phyloP scores from a whole-genome alignment of 495 filamentous ascomycete genomes.

The Daldinia vernicosa region DNA sequence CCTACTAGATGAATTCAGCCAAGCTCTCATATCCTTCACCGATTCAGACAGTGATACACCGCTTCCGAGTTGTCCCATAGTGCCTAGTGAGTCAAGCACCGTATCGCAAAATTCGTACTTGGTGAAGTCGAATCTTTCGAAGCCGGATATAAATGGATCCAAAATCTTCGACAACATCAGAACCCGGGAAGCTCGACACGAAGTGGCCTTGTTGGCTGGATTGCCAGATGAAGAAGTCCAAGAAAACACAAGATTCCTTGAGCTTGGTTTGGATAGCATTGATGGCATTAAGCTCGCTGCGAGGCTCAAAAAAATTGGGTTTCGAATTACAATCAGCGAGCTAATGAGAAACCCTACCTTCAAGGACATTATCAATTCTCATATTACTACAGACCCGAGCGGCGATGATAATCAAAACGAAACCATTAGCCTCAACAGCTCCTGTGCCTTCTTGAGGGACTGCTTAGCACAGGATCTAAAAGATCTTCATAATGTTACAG shows the following conservation, averaged over 20 bases:
- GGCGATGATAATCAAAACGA: neutral
- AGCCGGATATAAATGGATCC: neutral
- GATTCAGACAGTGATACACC: constrained; percentile 16
- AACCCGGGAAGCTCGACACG: constrained; percentile 60
- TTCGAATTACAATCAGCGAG: constrained; percentile 68
- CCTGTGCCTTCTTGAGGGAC: constrained; percentile 20
- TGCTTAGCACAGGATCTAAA: constrained; percentile 9
- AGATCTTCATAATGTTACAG: constrained; percentile 52
- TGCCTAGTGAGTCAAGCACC: neutral
- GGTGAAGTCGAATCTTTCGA: neutral
- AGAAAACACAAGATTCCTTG: constrained; percentile 65
- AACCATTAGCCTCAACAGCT: constrained; percentile 5
- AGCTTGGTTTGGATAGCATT: constrained; percentile 74
- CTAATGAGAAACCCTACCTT: constrained; percentile 78
- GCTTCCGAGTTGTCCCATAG: neutral
- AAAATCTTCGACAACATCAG: constrained; percentile 64
- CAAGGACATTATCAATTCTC: constrained; percentile 53
- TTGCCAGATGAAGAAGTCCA: constrained; percentile 58
- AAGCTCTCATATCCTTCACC: constrained; percentile 42
- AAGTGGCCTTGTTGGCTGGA: constrained; percentile 68
- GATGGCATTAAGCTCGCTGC: constrained; percentile 75
- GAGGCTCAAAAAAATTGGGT: constrained; percentile 65
- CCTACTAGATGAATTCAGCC: constrained; percentile 55
- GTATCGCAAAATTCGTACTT: neutral
- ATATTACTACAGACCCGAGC: neutral